Conservation (phyloP, 306 rosid species). For the Trifolium subterraneum region DNA sequence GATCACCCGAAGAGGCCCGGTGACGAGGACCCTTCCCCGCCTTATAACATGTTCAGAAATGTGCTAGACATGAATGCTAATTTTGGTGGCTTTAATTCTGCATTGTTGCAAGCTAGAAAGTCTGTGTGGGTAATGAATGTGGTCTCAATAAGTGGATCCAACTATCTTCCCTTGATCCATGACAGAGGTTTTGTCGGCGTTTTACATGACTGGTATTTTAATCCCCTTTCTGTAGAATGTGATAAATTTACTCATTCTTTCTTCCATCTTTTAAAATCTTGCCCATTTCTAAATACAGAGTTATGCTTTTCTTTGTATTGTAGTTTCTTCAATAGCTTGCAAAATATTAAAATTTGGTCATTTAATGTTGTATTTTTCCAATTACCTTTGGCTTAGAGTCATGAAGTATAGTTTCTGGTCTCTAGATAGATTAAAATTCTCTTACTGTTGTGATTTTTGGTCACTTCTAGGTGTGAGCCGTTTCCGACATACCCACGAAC, state of each 20-base stretch:
- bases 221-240: conserved; percentile 28
- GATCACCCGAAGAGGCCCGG: conserved; percentile 99
- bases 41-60: conserved; percentile 95
- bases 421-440: conserved; percentile 12
- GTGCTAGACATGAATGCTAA: conserved; percentile 94
- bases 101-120: conserved; percentile 81
- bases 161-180: conserved; percentile 84
- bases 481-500: conserved; percentile 96
- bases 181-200: conserved; percentile 91
- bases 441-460: conserved; percentile 17
- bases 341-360: neutral
- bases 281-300: neutral
- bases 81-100: conserved; percentile 86
- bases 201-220: conserved; percentile 87
- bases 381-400: neutral
- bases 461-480: conserved; percentile 82
- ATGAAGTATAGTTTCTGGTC: conserved; percentile 23
- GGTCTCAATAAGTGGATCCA: conserved; percentile 74
- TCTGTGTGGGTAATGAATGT: conserved; percentile 99
- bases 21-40: conserved; percentile 94
- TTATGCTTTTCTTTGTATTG: neutral
- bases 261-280: neutral
- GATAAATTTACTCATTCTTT: conserved; percentile 11
- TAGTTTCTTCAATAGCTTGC: neutral
- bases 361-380: neutral